Evolutionary conservation across 345 rosid genomes (phyloP), one percentile per base, ranked within the genome.

Genomic region (Eucalyptus erythrocorys): DNA sequence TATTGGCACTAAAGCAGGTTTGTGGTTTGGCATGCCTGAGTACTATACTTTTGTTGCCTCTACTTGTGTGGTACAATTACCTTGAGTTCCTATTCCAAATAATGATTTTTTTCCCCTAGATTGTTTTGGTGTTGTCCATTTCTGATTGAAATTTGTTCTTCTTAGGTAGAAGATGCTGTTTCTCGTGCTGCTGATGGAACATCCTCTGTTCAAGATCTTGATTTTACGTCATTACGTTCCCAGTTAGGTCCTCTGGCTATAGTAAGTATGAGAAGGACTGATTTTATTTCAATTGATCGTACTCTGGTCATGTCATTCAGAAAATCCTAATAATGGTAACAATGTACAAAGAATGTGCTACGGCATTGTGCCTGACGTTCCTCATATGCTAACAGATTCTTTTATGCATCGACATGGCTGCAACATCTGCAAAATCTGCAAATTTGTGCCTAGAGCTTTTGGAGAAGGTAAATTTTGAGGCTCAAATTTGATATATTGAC

Each of bases 351-450:
- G 22, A 76, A 42, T 86, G 47, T 76, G 27, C 45, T 37, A 40
- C 1, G 16, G 84, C 47, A 30, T 87, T 80, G 42, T 80, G 32
- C 61, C 37, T 91, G 89, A 89, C 88, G 87, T 88, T 50, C 91
- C 50, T 87, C 84, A n/a, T 91, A 48, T 93, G 87, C 86, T 96
- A 89, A 89, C 93, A 97, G 99, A 91, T 95, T 92, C 96, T 96
- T 93, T 96, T 97, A 55, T 97, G 98, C 89, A 94, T 97, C 80
- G 99, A 97, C 91, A 97, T 95, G 86, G 99, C 99, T 92, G 93
- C 97, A 86, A 94, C 98, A 91, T 96, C 97, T 89, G 99, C 99
- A 80, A 96, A 91, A 92, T 94, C 97, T 45, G 92, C 94, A 92
- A 89, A 90, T 89, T 95, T 94, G 94, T 96, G 97, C 89, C 93